These are phyloP conservation scores for Penicillium steckii DNA, from an alignment of 495 filamentous ascomycete species.

Conservation along the genomic window DNA sequence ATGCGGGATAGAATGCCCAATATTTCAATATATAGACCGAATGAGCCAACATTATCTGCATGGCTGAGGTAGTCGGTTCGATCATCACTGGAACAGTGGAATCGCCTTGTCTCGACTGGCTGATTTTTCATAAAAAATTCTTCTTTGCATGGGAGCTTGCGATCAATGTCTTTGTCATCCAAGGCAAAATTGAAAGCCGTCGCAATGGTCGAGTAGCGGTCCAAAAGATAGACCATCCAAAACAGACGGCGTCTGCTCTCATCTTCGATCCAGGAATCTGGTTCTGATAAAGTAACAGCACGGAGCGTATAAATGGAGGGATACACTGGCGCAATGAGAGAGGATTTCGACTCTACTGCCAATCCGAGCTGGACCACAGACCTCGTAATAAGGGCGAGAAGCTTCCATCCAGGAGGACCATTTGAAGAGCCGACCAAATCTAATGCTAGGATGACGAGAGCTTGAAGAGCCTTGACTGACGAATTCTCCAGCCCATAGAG, in stretches of 20 bases:
- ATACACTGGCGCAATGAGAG: slow-evolving; percentile 69
- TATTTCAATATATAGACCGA: slow-evolving; percentile 84
- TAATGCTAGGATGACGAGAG: slow-evolving; percentile 77
- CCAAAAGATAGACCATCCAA: slow-evolving; percentile 90
- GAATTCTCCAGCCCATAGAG: slow-evolving; percentile 84
- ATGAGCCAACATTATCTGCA: slow-evolving; percentile 79
- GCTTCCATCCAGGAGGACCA: slow-evolving; percentile 84
- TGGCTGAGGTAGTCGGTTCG: slow-evolving; percentile 62
- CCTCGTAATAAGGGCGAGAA: slow-evolving; percentile 81
- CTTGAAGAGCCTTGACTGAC: slow-evolving; percentile 82
- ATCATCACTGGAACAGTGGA: slow-evolving; percentile 53
- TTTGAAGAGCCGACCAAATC: slow-evolving; percentile 79
- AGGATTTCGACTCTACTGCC: slow-evolving; percentile 74
- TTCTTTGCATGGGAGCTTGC: slow-evolving; percentile 81
- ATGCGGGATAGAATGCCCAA: slow-evolving; percentile 82
- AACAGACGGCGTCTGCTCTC: slow-evolving; percentile 79
- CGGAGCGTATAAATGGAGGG: slow-evolving; percentile 82
- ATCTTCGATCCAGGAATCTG: slow-evolving; percentile 84
- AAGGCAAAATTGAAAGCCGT: slow-evolving; percentile 89
- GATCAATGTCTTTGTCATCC: slow-evolving; percentile 84
- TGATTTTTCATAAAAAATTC: slow-evolving; percentile 82
- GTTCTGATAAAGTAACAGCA: slow-evolving; percentile 76
- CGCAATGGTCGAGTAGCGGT: slow-evolving; percentile 83
- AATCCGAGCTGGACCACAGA: slow-evolving; percentile 83
- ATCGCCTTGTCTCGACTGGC: slow-evolving; percentile 80